Percentiles rank a stretch among this genome's conserved stretches.
Evolutionary conservation across 2,329 filamentous ascomycete genomes (phyloP).

Genomic region (Endoconidiophora polonica): DNA sequence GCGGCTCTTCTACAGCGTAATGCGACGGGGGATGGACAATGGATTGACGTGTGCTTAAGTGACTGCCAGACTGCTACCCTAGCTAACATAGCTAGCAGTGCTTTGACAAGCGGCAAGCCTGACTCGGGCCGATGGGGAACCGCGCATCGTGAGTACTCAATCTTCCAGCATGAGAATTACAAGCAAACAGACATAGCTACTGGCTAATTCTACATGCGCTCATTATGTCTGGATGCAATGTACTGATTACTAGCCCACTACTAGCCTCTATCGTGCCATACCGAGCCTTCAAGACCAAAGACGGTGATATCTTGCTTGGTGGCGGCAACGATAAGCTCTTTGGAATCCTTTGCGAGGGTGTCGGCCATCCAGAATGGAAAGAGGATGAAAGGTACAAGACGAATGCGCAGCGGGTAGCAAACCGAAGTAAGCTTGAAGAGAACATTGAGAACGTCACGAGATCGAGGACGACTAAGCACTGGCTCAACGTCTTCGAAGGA

Average conservation of each 20-base stretch:
- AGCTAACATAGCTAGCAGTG: slow-evolving; percentile 89
- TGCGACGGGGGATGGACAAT: slow-evolving; percentile 66
- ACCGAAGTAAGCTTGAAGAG: slow-evolving; percentile 61
- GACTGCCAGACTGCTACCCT: slow-evolving; percentile 92
- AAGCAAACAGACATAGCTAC: background rate
- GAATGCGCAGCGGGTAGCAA: slow-evolving; percentile 46
- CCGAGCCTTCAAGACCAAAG: slow-evolving; percentile 59
- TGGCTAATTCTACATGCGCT: background rate
- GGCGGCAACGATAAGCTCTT: slow-evolving; percentile 60
- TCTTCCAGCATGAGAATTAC: background rate
- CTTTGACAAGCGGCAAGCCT: slow-evolving; percentile 69
- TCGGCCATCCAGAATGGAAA: slow-evolving; percentile 43
- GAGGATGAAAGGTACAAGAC: slow-evolving; percentile 40
- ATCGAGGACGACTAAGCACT: slow-evolving; percentile 69
- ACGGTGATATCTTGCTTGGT: slow-evolving; percentile 54
- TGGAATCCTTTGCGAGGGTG: slow-evolving; percentile 42
- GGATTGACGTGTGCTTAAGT: slow-evolving; percentile 79
- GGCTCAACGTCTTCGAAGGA: slow-evolving; percentile 76
- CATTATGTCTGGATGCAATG: background rate
- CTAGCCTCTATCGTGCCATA: slow-evolving; percentile 93
- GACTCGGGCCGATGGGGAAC: slow-evolving; percentile 91
- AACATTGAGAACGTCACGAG: slow-evolving; percentile 61
- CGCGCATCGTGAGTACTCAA: slow-evolving; percentile 56
- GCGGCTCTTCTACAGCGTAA: slow-evolving; percentile 67
- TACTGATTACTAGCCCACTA: background rate